Evolutionary conservation across 257 asterid genomes (phyloP).

Genomic region (Echium plantagineum): DNA sequence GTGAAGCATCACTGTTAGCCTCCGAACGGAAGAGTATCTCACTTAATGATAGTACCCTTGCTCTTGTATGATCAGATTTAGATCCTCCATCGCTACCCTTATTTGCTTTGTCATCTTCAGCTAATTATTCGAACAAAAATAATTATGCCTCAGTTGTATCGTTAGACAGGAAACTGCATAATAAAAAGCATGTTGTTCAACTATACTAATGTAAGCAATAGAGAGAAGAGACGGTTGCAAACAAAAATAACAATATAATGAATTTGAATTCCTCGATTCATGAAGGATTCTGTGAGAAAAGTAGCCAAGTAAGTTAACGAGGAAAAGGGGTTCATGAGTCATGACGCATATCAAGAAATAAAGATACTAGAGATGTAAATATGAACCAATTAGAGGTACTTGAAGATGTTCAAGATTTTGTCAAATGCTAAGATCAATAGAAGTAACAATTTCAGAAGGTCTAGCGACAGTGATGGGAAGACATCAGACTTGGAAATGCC

Average conservation of each 20-base stretch:
- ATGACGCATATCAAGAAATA: neutral
- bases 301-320: neutral
- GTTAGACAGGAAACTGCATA: neutral
- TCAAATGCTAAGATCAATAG: neutral
- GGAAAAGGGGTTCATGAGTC: neutral
- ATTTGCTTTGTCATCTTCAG: constrained; percentile 59
- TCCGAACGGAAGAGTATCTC: constrained; percentile 76
- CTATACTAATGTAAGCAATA: neutral
- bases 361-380: neutral
- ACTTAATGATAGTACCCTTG: constrained; percentile 61
- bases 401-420: neutral
- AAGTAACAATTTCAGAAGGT: neutral
- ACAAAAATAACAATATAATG: too few relatives aligned
- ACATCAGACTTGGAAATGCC: neutral
- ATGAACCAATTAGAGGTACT: neutral
- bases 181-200: neutral
- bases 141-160: neutral
- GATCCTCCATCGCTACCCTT: constrained; percentile 44
- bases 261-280: neutral
- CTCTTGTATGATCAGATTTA: constrained; percentile 39
- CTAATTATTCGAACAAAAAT: constrained; percentile 27
- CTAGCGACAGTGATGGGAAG: neutral
- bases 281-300: neutral
- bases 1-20: constrained; percentile 54
- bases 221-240: neutral